Evolutionary conservation across 2,329 filamentous ascomycete species (phyloP), one percentile per base, ranked within the genome.

Genomic region (Chrysoporthe austroafricana): DNA sequence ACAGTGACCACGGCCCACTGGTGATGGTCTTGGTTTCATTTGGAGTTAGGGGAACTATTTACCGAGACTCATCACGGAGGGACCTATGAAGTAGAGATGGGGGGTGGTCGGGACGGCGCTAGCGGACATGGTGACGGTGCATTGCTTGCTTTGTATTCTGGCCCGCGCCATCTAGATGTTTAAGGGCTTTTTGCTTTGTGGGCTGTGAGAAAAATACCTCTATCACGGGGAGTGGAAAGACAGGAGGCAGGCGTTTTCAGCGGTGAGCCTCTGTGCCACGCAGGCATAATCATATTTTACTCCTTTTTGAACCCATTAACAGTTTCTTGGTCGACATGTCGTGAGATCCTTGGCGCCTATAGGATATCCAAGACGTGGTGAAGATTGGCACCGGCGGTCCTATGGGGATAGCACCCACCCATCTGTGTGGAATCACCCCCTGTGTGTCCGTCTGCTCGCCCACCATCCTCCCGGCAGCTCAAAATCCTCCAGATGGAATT

Each of bases 101-200:
- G 16, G 60, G 46, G 8, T 14, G 44, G 14, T 36, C 18, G 26
- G 21, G 11, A 39, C 16, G 60, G 61, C 61, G 61, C 61, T 63
- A 32, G 21, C 21, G 61, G 36, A 63, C 34, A 34, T 57, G 7
- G 32, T 13, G 14, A 6, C 13, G 54, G 54, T 57, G 54, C 54
- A 57, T 56, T 36, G 14, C 32, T 9, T 36, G 32, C 2, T 36
- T 57, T 57, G 34, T 57, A 16, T 34, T n/a, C 52, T 36, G 14
- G 14, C 26, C 26, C 36, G 52, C 8, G 8, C 32, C 36, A 36
- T 36, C 52, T 57, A 57, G 52, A 57, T 34, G 52, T 8, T 36
- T 26, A 26, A 26, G 26, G 52, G 52, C 44, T 13, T 46, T 14
- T 7, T 13, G 13, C 26, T 26, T 26, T 2, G 4, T 46, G 13